Conservation (phyloP, 768 basidiomycete species). For the Calvatia gigantea region DNA sequence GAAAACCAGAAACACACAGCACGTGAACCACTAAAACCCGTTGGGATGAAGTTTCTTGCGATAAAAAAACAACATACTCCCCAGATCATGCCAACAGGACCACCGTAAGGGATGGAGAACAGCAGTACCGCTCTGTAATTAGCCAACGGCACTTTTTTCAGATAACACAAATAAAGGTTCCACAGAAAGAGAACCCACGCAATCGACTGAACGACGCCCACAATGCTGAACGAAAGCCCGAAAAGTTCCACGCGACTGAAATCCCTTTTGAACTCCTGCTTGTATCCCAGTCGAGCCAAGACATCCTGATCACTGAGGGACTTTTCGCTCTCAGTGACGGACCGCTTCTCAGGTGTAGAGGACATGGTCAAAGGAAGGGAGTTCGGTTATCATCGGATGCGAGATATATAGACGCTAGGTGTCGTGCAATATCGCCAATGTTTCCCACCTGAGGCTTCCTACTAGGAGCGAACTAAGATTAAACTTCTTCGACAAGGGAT, state of each 20-base stretch:
- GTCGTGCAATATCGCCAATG: no score
- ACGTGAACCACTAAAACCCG: conserved; percentile 57
- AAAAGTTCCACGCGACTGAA: conserved; percentile 58
- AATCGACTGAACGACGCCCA: conserved; percentile 63
- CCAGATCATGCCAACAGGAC: conserved; percentile 70
- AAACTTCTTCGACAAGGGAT: no score
- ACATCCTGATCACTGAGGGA: conserved; percentile 29
- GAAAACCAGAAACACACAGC: conserved; percentile 56
- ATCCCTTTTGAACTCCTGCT: conserved; percentile 51
- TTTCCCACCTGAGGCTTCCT: no score
- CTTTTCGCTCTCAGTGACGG: background rate
- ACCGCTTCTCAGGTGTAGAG: background rate
- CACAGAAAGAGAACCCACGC: conserved; percentile 37
- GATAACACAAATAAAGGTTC: no score
- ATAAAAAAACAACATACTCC: no score
- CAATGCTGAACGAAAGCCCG: conserved; percentile 67
- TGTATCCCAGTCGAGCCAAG: conserved; percentile 37
- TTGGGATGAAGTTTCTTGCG: background rate
- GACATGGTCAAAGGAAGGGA: background rate
- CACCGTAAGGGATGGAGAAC: conserved; percentile 65
- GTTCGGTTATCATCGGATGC: background rate
- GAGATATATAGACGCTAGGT: background rate
- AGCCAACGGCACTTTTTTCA: no score
- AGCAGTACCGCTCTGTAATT: conserved; percentile 30
- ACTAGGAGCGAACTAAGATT: no score